Evolutionary conservation across 2,329 filamentous ascomycete genomes (phyloP).

Genomic region (Dactylellina cionopaga): DNA sequence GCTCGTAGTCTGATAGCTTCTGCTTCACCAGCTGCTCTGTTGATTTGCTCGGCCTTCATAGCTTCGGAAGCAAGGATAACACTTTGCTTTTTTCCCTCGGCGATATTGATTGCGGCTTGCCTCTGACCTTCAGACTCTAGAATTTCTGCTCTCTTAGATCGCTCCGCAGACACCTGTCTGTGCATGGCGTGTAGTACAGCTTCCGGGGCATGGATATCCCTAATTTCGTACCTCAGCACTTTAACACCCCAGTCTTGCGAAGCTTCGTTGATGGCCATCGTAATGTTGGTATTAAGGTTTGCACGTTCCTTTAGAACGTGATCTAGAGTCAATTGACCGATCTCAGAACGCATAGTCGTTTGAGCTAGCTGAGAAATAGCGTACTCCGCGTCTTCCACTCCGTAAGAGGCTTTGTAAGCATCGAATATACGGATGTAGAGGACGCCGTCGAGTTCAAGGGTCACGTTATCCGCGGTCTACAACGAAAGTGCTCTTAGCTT

Average conservation of each 20-base stretch:
- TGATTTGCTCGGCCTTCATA: constrained; percentile 88
- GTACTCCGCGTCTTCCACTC: constrained; percentile 98
- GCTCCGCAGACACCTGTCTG: constrained; percentile 94
- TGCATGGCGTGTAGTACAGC: constrained; percentile 98
- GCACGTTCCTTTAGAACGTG: constrained; percentile 98
- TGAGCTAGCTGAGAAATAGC: constrained; percentile 97
- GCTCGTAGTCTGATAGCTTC: constrained; percentile 91
- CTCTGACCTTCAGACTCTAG: constrained; percentile 96
- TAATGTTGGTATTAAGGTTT: constrained; percentile 96
- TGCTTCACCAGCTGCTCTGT: constrained; percentile 88
- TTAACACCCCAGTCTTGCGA: constrained; percentile 96
- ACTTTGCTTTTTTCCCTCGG: constrained; percentile 95
- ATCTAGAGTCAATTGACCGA: constrained; percentile 93
- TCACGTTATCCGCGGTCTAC: constrained; percentile 92
- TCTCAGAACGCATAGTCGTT: constrained; percentile 98
- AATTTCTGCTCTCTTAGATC: constrained; percentile 96
- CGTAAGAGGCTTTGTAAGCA: constrained; percentile 98
- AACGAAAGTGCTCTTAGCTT: neutral
- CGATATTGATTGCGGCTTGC: constrained; percentile 98
- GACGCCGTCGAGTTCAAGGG: constrained; percentile 92
- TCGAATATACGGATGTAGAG: constrained; percentile 96
- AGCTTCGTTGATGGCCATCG: constrained; percentile 97
- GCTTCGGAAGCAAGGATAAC: constrained; percentile 97
- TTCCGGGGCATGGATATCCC: constrained; percentile 94
- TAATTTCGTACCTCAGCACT: constrained; percentile 95